These are phyloP conservation scores for Phaseolus lunatus DNA, from an alignment of 306 rosid genomes.

Conservation along the genomic window DNA sequence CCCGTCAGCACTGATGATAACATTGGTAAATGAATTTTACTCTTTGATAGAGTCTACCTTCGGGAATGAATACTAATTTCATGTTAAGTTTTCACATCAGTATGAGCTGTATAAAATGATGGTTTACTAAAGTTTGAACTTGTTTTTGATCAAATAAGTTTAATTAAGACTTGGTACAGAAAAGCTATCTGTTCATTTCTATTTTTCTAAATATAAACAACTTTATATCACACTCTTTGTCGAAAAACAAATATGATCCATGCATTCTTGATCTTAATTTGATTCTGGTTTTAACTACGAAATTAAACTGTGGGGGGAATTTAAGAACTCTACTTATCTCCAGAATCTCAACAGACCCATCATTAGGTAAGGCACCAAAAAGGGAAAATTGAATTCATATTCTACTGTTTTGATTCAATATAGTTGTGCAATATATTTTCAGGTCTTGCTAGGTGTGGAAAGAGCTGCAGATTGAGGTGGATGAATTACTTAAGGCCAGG, in stretches of 20 bases:
- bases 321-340: background rate
- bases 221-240: too few species aligned
- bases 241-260: background rate
- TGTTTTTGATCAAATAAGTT: too few species aligned
- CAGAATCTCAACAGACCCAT: background rate
- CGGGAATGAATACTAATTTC: background rate
- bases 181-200: too few species aligned
- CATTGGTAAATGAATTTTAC: background rate
- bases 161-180: too few species aligned
- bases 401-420: background rate
- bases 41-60: background rate
- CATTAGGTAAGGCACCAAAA: background rate
- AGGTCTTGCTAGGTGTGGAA: conserved; percentile 51
- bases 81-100: background rate
- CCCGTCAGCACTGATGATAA: too few species aligned
- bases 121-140: too few species aligned
- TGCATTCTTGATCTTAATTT: too few species aligned
- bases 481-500: conserved; percentile 41
- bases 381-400: background rate
- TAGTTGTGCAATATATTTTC: background rate
- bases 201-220: too few species aligned
- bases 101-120: too few species aligned
- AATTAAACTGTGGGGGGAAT: background rate
- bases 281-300: background rate
- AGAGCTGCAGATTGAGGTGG: conserved; percentile 51